These are phyloP conservation scores for Pythium sp. DNA, from an alignment of 352 stramenopile genomes.

Conservation along the genomic window DNA sequence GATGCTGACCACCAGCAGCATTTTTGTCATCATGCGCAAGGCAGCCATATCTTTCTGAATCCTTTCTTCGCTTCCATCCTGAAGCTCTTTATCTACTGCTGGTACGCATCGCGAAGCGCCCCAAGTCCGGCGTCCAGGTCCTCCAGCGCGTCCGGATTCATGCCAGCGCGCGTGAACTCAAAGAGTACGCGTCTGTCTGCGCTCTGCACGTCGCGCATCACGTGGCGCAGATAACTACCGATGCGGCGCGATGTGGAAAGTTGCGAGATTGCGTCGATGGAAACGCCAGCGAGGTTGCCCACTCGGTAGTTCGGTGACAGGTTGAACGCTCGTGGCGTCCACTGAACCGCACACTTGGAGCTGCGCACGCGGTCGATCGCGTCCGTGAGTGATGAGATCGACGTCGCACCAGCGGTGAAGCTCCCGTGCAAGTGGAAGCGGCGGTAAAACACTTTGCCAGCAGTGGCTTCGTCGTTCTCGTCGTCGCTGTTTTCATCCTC, in stretches of 20 bases:
- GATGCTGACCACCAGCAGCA: background rate
- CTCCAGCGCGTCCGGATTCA: slow-evolving; percentile 65
- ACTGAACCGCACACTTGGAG: slow-evolving; percentile 34
- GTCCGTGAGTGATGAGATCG: slow-evolving; percentile 17
- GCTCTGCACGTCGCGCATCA: slow-evolving; percentile 32
- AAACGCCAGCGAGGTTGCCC: slow-evolving; percentile 16
- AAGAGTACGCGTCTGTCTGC: slow-evolving; percentile 65
- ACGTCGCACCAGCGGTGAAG: slow-evolving; percentile 27
- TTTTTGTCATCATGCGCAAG: background rate
- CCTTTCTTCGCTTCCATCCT: background rate
- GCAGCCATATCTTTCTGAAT: background rate
- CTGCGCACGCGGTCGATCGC: slow-evolving; percentile 31
- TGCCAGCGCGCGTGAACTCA: slow-evolving; percentile 70
- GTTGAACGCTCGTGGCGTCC: slow-evolving; percentile 24
- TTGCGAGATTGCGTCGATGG: slow-evolving; percentile 44
- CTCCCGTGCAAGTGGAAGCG: slow-evolving; percentile 48
- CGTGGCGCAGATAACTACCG: slow-evolving; percentile 39
- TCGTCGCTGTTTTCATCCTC: slow-evolving; percentile 13
- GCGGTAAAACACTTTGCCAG: slow-evolving; percentile 33
- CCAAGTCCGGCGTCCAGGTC: slow-evolving; percentile 54
- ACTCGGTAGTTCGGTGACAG: slow-evolving; percentile 14
- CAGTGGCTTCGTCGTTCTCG: background rate
- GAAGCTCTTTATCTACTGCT: slow-evolving; percentile 5
- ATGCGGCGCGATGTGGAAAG: slow-evolving; percentile 40
- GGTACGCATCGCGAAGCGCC: slow-evolving; percentile 43